Conservation (phyloP, 192 early-diverging fungal species). For the Linnemannia schmuckeri region DNA sequence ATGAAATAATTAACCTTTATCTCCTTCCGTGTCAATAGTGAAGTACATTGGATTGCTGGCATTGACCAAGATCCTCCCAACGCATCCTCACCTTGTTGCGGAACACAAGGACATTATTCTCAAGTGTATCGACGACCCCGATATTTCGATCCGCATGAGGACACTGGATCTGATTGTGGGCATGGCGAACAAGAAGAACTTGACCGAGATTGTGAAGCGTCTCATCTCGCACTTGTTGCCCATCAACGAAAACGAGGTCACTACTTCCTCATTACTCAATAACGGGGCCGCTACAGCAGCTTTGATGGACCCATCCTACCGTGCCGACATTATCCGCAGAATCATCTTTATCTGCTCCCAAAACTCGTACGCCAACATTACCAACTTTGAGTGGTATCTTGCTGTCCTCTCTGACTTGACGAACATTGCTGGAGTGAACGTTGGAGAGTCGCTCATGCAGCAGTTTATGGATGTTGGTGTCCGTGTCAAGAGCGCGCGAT, state of each 20-base stretch:
- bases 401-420: constrained; percentile 84
- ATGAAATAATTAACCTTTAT: neutral
- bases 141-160: constrained; percentile 91
- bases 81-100: constrained; percentile 86
- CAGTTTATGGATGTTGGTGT: constrained; percentile 93
- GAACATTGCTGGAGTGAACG: constrained; percentile 80
- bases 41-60: constrained; percentile 94
- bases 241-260: constrained; percentile 52
- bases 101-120: constrained; percentile 89
- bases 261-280: constrained; percentile 8
- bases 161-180: constrained; percentile 88
- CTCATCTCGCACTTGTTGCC: constrained; percentile 85
- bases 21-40: constrained; percentile 61
- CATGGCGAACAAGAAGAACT: constrained; percentile 87
- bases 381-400: constrained; percentile 98
- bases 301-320: constrained; percentile 77
- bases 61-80: constrained; percentile 83
- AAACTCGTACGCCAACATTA: constrained; percentile 86
- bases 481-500: constrained; percentile 86
- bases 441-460: constrained; percentile 74
- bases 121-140: constrained; percentile 91
- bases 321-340: constrained; percentile 82
- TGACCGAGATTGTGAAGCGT: constrained; percentile 85
- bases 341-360: constrained; percentile 88
- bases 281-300: constrained; percentile 49